These are phyloP conservation scores for Cytospora piceae DNA, from an alignment of 2,329 filamentous ascomycete species.

Conservation along the genomic window DNA sequence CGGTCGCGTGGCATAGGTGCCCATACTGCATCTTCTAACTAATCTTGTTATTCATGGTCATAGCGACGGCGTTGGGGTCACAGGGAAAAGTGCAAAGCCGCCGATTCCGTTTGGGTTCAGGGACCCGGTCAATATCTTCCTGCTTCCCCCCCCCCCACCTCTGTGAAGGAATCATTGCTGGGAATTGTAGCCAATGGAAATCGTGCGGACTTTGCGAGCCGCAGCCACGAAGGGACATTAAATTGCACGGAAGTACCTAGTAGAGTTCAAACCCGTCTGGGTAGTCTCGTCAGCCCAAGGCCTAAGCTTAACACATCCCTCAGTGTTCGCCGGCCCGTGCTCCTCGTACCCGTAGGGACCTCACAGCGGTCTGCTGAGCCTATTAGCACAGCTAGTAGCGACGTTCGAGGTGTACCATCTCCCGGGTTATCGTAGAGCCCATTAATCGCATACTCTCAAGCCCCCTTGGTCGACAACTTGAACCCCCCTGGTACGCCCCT, in stretches of 20 bases:
- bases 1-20: conserved; percentile 33
- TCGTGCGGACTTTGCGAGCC: background rate
- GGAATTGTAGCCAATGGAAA: background rate
- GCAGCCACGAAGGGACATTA: background rate
- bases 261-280: background rate
- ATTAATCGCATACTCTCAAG: no score
- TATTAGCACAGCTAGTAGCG: no score
- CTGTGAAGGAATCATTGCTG: background rate
- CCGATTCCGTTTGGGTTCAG: background rate
- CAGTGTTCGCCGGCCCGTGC: no score
- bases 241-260: background rate
- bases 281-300: background rate
- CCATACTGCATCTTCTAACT: background rate
- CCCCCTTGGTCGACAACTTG: background rate
- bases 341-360: no score
- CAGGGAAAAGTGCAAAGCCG: background rate
- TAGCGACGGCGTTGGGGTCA: conserved; percentile 26
- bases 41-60: conserved; percentile 13
- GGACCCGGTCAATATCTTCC: background rate
- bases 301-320: no score
- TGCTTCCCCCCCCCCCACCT: no score
- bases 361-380: no score
- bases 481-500: conserved; percentile 31
- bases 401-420: no score
- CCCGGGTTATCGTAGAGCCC: no score